Evolutionary conservation across 352 stramenopile species (phyloP), one percentile per base, ranked within the genome.

Genomic region (Pythium utonaiense): DNA sequence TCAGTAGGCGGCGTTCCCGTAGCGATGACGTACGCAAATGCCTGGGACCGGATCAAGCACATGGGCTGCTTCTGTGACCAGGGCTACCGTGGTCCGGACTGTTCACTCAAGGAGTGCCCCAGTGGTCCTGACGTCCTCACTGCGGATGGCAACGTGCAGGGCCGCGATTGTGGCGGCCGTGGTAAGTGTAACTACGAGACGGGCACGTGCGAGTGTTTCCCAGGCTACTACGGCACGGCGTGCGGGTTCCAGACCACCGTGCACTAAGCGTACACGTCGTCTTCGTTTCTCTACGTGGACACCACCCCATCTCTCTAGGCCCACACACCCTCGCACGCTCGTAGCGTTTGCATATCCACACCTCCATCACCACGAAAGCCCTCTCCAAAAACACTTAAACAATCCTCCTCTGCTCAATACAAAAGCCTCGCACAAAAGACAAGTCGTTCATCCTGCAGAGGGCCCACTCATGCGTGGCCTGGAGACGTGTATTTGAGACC

Each of bases 101-200:
- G 96, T 71, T 98, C 87, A 47, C 75, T 98, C 36, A 96, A 97
- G 69, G 93, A 98, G 66, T 98, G 95, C 57, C 96, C 95, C 14
- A 98, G 91, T 25, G 89, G 89, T 6, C 13, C 58, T 6, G 96
- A 99, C 62, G 80, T 98, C 24, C 72, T 99, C 66, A 71, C 88
- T 2, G 91, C 93, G 17, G 78, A 86, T 63, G 96, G 95, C 38
- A 66, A 57, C 7, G 34, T 14, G 0, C 66, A 98, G 59, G 93
- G 89, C 9, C 80, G 86, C 28, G 85, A 96, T 56, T 99, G 96
- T 69, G 96, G 95, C 30, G 90, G 95, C 17, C 88, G 95, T 40
- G 96, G 96, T 64, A 98, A 96, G 60, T 99, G 96, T 78, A 96
- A 98, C 81, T 96, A 97, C 74, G 70, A 85, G 30, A 89, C 84